phyloP scores from a whole-genome alignment of 139 green algal genomes.

The Picochlorum sp. region DNA sequence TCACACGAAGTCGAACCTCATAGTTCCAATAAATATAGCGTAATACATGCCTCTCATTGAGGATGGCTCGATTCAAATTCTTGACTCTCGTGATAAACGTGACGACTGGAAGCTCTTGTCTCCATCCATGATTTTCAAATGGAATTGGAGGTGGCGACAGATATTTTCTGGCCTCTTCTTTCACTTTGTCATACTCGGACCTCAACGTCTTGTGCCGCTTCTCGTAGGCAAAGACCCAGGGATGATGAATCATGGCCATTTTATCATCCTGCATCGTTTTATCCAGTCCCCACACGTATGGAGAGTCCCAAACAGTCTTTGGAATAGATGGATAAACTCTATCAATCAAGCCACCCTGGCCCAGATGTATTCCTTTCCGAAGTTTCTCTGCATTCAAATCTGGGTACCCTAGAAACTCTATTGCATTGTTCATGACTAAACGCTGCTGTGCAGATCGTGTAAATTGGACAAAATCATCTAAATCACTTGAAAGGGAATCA shows the following conservation, averaged over 20 bases:
- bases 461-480: slow-evolving; percentile 9
- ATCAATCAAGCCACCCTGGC: slow-evolving; percentile 8
- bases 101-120: background rate
- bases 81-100: background rate
- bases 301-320: background rate
- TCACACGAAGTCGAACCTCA: slow-evolving; percentile 1
- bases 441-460: background rate
- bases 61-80: background rate
- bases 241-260: background rate
- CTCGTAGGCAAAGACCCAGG: slow-evolving; percentile 8
- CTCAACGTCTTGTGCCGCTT: background rate
- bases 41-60: slow-evolving; percentile 9
- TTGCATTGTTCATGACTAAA: slow-evolving; percentile 12
- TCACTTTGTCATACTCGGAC: background rate
- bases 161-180: background rate
- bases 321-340: background rate
- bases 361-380: slow-evolving; percentile 5
- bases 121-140: background rate
- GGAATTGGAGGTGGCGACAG: background rate
- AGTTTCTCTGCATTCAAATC: background rate
- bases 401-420: slow-evolving; percentile 10
- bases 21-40: slow-evolving; percentile 12
- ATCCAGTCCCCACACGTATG: background rate
- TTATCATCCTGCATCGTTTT: slow-evolving; percentile 1
- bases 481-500: background rate